A percentile compares a stretch with the other conserved stretches of the same genome.
Evolutionary conservation across 2,329 filamentous ascomycete species (phyloP).

Genomic region (Akanthomyces uredinophilus): DNA sequence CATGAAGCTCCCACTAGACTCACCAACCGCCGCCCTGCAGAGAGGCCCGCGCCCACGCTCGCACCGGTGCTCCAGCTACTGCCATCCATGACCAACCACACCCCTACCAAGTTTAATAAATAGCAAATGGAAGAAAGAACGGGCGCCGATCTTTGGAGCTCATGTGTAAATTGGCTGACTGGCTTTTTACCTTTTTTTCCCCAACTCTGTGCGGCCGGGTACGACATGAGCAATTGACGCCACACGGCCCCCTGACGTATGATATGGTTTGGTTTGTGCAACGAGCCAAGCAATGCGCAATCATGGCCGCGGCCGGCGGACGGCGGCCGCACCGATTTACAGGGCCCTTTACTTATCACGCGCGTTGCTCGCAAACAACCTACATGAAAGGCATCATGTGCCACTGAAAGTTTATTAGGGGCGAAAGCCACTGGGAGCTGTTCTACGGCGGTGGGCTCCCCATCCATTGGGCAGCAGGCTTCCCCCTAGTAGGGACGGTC

Average conservation of each 20-base stretch:
- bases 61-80: neutral
- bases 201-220: neutral
- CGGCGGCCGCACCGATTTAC: too few relatives aligned
- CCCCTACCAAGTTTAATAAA: neutral
- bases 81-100: neutral
- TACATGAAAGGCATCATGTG: neutral
- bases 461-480: too few relatives aligned
- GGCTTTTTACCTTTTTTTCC: neutral
- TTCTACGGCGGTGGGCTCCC: too few relatives aligned
- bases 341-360: too few relatives aligned
- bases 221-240: neutral
- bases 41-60: neutral
- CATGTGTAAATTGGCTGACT: neutral
- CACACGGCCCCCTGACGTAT: neutral
- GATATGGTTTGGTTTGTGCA: neutral
- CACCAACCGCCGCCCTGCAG: neutral
- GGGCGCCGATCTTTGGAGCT: conserved; percentile 1
- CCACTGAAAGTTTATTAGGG: too few relatives aligned
- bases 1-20: neutral
- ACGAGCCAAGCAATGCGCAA: neutral
- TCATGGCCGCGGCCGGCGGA: too few relatives aligned
- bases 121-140: neutral
- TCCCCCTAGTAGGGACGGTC: too few relatives aligned
- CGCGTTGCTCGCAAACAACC: neutral
- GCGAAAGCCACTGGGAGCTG: too few relatives aligned